Evolutionary conservation across 345 rosid species (phyloP), one percentile per base, ranked within the genome.

Genomic region (Camelina neglecta): DNA sequence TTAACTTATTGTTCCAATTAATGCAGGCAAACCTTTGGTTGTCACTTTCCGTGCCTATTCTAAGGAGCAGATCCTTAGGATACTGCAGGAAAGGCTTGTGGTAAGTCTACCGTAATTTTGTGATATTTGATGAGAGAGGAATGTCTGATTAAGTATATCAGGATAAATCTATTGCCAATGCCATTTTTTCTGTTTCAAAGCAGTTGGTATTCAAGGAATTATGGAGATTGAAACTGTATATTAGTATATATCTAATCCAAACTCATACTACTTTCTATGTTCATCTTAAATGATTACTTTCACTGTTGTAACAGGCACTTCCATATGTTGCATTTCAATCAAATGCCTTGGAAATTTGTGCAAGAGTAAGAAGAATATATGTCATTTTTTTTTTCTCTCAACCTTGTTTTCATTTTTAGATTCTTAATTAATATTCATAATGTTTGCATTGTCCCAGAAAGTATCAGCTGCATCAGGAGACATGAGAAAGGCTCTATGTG

Each of bases 401-500:
- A 55, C 36, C 33, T 21, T n/a, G 7, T 18, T 75, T 59, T 11
- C 12, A 7, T 57, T 6, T 56, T 67, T 39, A 67, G 7, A 16
- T 58, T 61, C 50, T 38, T 23, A 61, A 48, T 65, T 39, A 21
- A 51, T 18, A 51, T 73, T 69, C 59, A 33, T 79, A 62, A 71
- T 35, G 24, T 60, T 75, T 66, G 36, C 36, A 23, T 33, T 4
- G 15, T 79, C 29, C 41, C 90, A 92, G 98, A 94, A 86, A 92
- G 93, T 94, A 70, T 91, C 97, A 26, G 91, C 98, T 63, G 91
- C 91, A 81, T 90, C 93, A 72, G 98, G 98, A 71, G 98, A 94
- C 81, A 92, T 94, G 97, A 81, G 97, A 58, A 92, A 89, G 83
- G 98, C 98, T 69, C 87, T 94, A 7, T 83, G 84, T 80, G 84